Percentiles rank a stretch among this genome's conserved stretches.
These are phyloP conservation scores for Penicillium cosmopolitanum DNA, from an alignment of 495 filamentous ascomycete genomes.

Conservation along the genomic window DNA sequence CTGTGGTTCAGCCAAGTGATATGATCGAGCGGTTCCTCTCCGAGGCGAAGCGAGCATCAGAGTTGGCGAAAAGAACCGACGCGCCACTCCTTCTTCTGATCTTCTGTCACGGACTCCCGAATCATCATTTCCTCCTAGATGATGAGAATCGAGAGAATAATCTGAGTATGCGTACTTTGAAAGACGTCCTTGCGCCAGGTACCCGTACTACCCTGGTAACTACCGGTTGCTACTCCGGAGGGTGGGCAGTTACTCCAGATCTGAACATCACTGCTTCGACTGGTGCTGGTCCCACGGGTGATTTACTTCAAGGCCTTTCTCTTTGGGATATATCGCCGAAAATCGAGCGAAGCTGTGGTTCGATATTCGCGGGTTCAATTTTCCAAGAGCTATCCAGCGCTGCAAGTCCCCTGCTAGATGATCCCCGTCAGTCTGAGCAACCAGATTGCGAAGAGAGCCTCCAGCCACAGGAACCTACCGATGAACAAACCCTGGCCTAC, in stretches of 20 bases:
- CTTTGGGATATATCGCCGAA: not conserved
- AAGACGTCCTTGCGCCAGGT: not conserved
- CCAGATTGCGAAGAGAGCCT: not conserved
- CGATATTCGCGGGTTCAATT: not conserved
- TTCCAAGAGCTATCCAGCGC: not conserved
- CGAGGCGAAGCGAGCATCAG: not conserved
- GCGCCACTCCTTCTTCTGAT: not conserved
- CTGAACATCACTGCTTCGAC: not conserved
- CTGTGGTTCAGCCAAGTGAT: not conserved
- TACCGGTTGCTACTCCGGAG: not conserved
- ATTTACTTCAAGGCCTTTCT: too few species aligned
- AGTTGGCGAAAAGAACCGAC: not conserved
- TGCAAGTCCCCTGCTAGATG: not conserved
- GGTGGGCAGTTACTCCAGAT: slow-evolving; percentile 1
- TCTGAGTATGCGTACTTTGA: not conserved
- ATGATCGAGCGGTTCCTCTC: not conserved
- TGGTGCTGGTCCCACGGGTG: not conserved
- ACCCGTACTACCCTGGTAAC: not conserved
- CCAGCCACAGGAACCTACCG: not conserved
- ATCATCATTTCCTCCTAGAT: not conserved
- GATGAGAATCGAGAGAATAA: not conserved
- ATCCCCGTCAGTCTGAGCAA: too few species aligned
- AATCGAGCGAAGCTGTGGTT: not conserved
- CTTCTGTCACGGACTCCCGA: slow-evolving; percentile 3
- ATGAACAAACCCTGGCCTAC: not conserved